These are phyloP conservation scores for Annulohypoxylon stygium DNA, from an alignment of 495 filamentous ascomycete species.

Conservation along the genomic window DNA sequence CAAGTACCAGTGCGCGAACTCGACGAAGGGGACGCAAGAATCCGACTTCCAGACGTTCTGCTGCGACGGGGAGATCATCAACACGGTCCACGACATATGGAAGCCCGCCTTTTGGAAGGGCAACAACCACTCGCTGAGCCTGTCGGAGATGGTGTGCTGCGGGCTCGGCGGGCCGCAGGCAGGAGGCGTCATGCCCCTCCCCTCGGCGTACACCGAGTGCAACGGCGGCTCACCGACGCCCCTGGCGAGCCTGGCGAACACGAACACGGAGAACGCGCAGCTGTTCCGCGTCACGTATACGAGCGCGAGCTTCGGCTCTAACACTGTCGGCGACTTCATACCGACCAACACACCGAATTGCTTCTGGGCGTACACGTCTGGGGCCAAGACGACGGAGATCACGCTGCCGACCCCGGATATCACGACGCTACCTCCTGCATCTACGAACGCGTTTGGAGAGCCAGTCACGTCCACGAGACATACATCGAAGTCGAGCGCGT, in stretches of 20 bases:
- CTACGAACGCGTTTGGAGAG: slow-evolving; percentile 18
- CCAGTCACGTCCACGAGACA: background rate
- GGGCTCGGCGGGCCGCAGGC: slow-evolving; percentile 15
- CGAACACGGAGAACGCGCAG: slow-evolving; percentile 36
- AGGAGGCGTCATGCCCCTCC: slow-evolving; percentile 9
- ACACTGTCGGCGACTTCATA: slow-evolving; percentile 25
- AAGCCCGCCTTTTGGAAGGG: background rate
- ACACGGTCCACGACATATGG: slow-evolving; percentile 32
- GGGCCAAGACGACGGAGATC: slow-evolving; percentile 13
- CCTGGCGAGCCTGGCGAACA: slow-evolving; percentile 31
- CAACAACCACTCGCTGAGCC: slow-evolving; percentile 24
- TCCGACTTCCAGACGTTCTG: slow-evolving; percentile 45
- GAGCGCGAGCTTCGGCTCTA: slow-evolving; percentile 26
- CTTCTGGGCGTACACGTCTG: slow-evolving; percentile 35
- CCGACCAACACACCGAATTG: slow-evolving; percentile 28
- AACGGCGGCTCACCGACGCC: slow-evolving; percentile 30
- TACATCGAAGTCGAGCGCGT: background rate
- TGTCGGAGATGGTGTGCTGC: slow-evolving; percentile 41
- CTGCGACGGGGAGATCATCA: slow-evolving; percentile 41
- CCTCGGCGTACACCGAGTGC: slow-evolving; percentile 20
- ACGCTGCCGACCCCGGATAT: slow-evolving; percentile 33
- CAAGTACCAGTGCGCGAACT: slow-evolving; percentile 29
- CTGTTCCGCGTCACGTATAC: slow-evolving; percentile 35
- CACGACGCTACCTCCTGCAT: slow-evolving; percentile 13
- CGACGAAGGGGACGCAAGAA: background rate